Evolutionary conservation across 140 eudicot species (phyloP).

Genomic region (Erigeron philadelphicus): DNA sequence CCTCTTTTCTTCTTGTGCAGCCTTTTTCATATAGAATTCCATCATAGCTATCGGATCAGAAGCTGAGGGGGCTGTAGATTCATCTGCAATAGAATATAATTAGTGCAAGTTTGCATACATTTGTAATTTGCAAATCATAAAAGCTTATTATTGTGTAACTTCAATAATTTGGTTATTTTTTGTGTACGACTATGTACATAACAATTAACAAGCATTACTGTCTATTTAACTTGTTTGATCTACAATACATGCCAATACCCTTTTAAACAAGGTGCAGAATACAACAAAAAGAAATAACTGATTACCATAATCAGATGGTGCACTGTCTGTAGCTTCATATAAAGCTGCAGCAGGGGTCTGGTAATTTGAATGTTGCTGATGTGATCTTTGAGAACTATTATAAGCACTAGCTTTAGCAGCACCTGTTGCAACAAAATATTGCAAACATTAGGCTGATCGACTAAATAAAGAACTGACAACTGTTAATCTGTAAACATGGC

Average conservation of each 20-base stretch:
- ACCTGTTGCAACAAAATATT: slow-evolving; percentile 29
- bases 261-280: background rate
- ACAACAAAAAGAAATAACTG: slow-evolving; percentile 4
- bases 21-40: slow-evolving; percentile 80
- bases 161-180: background rate
- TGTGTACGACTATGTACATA: background rate
- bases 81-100: slow-evolving; percentile 32
- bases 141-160: background rate
- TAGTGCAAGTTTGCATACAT: background rate
- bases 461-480: background rate
- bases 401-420: slow-evolving; percentile 27
- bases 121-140: background rate
- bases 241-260: background rate
- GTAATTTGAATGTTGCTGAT: slow-evolving; percentile 49
- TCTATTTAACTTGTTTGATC: background rate
- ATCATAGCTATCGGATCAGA: slow-evolving; percentile 83
- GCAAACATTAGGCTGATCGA: background rate
- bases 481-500: background rate
- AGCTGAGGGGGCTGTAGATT: slow-evolving; percentile 44
- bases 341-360: slow-evolving; percentile 84
- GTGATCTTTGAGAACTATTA: slow-evolving; percentile 38
- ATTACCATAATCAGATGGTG: slow-evolving; percentile 41
- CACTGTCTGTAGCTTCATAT: slow-evolving; percentile 52
- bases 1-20: slow-evolving; percentile 68
- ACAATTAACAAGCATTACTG: background rate